phyloP scores from a whole-genome alignment of 331 rosid species.

The Pyracantha coccinea region DNA sequence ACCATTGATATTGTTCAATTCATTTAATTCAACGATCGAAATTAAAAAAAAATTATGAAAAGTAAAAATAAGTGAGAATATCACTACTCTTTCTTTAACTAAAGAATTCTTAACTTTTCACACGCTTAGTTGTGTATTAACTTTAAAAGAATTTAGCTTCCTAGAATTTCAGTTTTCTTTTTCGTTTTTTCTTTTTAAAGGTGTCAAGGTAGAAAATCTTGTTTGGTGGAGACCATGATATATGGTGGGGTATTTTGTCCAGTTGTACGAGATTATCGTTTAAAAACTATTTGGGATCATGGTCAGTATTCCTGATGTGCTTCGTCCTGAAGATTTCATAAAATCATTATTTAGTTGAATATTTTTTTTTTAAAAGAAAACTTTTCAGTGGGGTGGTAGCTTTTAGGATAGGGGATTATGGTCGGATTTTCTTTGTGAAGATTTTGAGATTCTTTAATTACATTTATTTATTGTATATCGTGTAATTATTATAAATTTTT shows the following conservation, averaged over 20 bases:
- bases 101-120: no score
- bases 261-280: not conserved
- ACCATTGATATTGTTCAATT: no score
- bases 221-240: slow-evolving; percentile 21
- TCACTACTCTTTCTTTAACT: no score
- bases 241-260: slow-evolving; percentile 10
- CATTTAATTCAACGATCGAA: rapidly evolving
- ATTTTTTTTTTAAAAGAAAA: not conserved
- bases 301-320: not conserved
- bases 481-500: no score
- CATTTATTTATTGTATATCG: rapidly evolving
- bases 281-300: not conserved
- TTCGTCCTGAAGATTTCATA: slow-evolving; percentile 6
- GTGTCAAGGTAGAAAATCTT: slow-evolving; percentile 3
- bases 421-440: no score
- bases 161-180: not conserved
- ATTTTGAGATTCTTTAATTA: rapidly evolving
- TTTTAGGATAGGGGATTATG: no score
- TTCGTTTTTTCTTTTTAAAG: not conserved
- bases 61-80: no score
- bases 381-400: not conserved
- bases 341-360: not conserved
- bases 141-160: no score
- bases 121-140: no score
- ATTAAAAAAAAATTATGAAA: rapidly evolving